Percentiles rank a stretch among this genome's conserved stretches.
phyloP scores from a whole-genome alignment of 2,329 filamentous ascomycete species.

The Apiospora koreana region DNA sequence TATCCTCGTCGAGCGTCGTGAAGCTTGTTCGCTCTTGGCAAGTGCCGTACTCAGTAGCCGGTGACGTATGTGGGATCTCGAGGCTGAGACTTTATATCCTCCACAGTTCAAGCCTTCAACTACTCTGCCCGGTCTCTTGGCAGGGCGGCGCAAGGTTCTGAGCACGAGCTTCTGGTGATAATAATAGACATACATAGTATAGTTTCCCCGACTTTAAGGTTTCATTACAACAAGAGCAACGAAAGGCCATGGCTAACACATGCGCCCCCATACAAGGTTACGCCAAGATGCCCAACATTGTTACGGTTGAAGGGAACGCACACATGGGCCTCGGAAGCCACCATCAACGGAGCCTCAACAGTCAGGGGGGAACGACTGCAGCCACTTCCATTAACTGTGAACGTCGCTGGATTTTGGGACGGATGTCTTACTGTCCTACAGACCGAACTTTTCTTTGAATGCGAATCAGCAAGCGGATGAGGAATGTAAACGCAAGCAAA shows the following conservation, averaged over 20 bases:
- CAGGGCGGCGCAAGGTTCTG: not conserved
- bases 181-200: not conserved
- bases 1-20: not conserved
- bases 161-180: not conserved
- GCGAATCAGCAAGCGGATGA: not conserved
- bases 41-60: not conserved
- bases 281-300: not conserved
- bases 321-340: not conserved
- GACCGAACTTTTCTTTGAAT: not conserved
- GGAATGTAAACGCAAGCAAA: not conserved
- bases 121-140: not conserved
- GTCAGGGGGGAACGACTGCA: not conserved
- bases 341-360: not conserved
- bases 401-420: not conserved
- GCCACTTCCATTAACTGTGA: not conserved
- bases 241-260: not conserved
- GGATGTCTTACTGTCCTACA: not conserved
- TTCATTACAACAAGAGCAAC: not conserved
- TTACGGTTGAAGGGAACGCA: not conserved
- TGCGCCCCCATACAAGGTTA: not conserved
- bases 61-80: conserved; percentile 1
- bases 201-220: not conserved
- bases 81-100: not conserved
- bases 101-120: not conserved
- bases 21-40: not conserved